phyloP scores from a whole-genome alignment of 139 green algal species.

The Gonium pectorale region DNA sequence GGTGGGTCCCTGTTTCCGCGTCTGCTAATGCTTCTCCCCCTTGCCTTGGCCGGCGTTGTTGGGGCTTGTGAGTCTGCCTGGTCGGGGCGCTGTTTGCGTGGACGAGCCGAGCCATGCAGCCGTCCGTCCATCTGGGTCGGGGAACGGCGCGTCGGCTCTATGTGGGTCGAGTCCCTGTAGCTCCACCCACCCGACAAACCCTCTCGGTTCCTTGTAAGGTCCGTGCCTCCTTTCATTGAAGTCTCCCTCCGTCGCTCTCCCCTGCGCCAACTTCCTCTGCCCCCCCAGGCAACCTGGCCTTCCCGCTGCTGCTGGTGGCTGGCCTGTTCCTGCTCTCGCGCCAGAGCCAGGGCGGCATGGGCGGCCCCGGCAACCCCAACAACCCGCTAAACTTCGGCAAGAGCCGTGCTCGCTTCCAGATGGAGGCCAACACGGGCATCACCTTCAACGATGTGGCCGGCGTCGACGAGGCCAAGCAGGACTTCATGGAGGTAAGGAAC shows the following conservation, averaged over 20 bases:
- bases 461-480: conserved; percentile 99
- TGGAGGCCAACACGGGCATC: conserved; percentile 99
- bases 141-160: too few relatives aligned
- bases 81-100: too few relatives aligned
- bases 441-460: conserved; percentile 98
- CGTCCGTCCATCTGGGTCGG: too few relatives aligned
- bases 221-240: background rate
- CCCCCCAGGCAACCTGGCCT: conserved; percentile 96
- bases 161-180: too few relatives aligned
- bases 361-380: conserved; percentile 88
- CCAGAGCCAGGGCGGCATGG: conserved; percentile 81
- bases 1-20: conserved; percentile 54
- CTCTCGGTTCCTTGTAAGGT: too few relatives aligned
- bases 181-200: too few relatives aligned
- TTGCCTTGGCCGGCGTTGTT: too few relatives aligned
- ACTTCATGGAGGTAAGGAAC: conserved; percentile 97
- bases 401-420: conserved; percentile 98
- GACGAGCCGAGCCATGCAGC: too few relatives aligned
- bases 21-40: too few relatives aligned
- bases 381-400: conserved; percentile 99
- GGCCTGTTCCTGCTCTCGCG: conserved; percentile 99
- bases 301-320: conserved; percentile 98
- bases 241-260: background rate
- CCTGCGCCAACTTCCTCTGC: background rate
- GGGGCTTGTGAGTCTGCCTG: too few relatives aligned